Percentiles rank a stretch among this genome's conserved stretches.
Evolutionary conservation across 495 filamentous ascomycete genomes (phyloP).

Genomic region (Aspergillus carlsbadensis): DNA sequence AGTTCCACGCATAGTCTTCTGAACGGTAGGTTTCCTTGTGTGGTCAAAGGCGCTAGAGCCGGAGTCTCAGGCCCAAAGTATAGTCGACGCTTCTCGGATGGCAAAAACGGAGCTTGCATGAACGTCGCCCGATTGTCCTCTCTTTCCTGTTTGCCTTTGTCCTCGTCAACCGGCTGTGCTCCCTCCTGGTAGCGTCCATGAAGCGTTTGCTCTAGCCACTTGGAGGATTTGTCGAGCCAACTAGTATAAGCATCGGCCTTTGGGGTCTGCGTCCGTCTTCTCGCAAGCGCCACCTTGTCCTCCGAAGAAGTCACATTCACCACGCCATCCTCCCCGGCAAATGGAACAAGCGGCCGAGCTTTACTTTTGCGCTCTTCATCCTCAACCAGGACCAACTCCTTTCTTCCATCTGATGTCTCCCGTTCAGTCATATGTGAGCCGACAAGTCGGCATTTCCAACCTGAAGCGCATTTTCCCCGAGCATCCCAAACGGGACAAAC

Average conservation of each 20-base stretch:
- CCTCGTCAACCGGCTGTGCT: conserved; percentile 26
- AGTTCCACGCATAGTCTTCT: conserved; percentile 86
- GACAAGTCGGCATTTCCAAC: conserved; percentile 92
- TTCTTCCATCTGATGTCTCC: conserved; percentile 69
- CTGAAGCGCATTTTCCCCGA: conserved; percentile 71
- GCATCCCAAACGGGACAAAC: conserved; percentile 78
- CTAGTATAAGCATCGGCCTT: conserved; percentile 73
- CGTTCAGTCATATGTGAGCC: conserved; percentile 77
- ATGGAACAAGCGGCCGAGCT: conserved; percentile 29
- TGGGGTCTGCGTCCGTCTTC: conserved; percentile 61
- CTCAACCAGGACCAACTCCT: conserved; percentile 72
- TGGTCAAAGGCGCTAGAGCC: conserved; percentile 82
- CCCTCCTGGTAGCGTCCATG: conserved; percentile 28
- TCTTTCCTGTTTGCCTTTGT: conserved; percentile 29
- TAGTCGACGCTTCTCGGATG: conserved; percentile 87
- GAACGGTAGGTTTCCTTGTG: conserved; percentile 97
- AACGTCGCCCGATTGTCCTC: conserved; percentile 77
- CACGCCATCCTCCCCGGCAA: conserved; percentile 57
- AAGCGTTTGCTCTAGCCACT: conserved; percentile 51
- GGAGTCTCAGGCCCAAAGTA: conserved; percentile 95
- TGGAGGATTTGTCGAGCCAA: conserved; percentile 66
- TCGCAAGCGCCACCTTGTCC: conserved; percentile 67
- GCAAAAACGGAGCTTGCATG: conserved; percentile 77
- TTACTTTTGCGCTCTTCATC: conserved; percentile 50
- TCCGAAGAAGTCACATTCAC: conserved; percentile 68